Evolutionary conservation across 768 basidiomycete species (phyloP), one percentile per base, ranked within the genome.

Genomic region (Kondoa subrosea): DNA sequence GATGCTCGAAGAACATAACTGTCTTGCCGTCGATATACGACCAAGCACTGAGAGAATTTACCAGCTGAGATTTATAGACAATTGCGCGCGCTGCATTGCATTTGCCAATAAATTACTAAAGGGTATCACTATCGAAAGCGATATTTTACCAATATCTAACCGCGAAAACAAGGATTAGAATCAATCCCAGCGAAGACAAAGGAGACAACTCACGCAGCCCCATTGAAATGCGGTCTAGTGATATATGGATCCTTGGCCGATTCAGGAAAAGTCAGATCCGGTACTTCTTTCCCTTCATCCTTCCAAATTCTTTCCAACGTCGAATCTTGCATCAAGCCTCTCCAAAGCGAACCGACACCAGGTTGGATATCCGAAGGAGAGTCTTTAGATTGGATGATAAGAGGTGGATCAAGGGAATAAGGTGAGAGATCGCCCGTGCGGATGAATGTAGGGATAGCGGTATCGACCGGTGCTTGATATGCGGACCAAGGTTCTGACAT

Each of bases 371-470:
- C 73, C 17, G 69, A 70, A 40, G 73, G 67, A 16, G 71, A 70
- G 62, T 74, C 73, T 57, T 75, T 75, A 15, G 73, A 59, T 64
- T 75, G 74, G 33, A 75, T 74, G 59, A 75, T 71, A n/a, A 75
- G 57, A 1, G 74, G 69, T n/a, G 74, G 74, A 58, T 75, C 72
- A 67, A 75, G 61, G 3, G 69, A 70, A 68, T 71, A 75, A 27
- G 74, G 70, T 4, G 61, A 59, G 29, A 75, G 59, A 26, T 66
- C 59, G 16, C 34, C 57, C 32, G 66, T n/a, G 34, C 31, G 21
- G 30, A 58, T 59, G 30, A 57, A 17, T 21, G 58, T 31, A 58
- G 66, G 30, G n/a, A 61, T 26, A 31, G 66, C 32, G 26, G 50
- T 21, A 65, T 75, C 74, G 63, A 75, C 72, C 1, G 74, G 73